Evolutionary conservation across 202 grass and related monocot genomes (phyloP).

Genomic region (Elaeis oleifera): DNA sequence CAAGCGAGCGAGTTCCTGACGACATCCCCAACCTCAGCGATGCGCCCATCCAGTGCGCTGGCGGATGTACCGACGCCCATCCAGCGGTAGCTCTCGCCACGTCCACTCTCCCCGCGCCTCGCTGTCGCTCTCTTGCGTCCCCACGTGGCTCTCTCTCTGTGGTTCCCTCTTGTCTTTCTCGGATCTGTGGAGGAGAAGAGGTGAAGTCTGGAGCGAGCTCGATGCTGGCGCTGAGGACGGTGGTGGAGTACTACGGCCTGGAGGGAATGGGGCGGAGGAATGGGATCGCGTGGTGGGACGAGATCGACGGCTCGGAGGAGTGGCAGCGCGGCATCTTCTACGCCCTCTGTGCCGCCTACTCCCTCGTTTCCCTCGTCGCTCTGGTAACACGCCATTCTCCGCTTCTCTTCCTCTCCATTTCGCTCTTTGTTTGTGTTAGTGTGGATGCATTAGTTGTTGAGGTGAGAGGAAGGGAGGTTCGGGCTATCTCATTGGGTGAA

Average conservation of each 20-base stretch:
- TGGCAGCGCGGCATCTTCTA: conserved; percentile 16
- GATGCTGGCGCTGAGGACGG: not conserved
- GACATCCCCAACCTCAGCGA: no score
- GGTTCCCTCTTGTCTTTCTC: not conserved
- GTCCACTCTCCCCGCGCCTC: not conserved
- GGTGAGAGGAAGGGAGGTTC: no score
- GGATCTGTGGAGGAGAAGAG: no score
- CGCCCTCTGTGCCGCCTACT: conserved; percentile 16
- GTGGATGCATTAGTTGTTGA: no score
- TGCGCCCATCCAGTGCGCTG: no score
- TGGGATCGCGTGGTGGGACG: conserved; percentile 13
- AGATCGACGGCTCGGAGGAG: conserved; percentile 17
- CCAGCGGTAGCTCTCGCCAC: not conserved
- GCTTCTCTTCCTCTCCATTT: not conserved
- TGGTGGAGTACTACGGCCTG: not conserved
- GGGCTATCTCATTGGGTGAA: no score
- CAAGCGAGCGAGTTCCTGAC: no score
- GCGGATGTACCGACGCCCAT: no score
- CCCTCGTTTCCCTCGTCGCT: conserved; percentile 16
- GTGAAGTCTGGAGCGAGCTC: no score
- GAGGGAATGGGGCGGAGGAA: not conserved
- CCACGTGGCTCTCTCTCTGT: not conserved
- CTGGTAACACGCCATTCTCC: conserved; percentile 3
- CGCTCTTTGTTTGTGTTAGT: no score
- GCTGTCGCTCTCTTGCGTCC: not conserved